These are phyloP conservation scores for Starmerella bombicola DNA, from an alignment of 805 yeast genomes.

Conservation along the genomic window DNA sequence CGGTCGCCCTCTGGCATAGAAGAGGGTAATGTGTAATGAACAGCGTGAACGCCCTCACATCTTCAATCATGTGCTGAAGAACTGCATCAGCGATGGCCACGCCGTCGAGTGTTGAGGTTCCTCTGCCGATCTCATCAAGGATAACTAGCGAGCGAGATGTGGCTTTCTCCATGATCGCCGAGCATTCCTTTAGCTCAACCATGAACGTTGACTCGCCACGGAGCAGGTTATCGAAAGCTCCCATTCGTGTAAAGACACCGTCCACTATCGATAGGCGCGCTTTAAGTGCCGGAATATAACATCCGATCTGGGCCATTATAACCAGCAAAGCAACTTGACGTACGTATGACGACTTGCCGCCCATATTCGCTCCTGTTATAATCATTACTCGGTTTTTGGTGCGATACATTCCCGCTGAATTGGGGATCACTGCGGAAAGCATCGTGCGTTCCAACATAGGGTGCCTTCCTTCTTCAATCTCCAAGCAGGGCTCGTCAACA, in stretches of 20 bases:
- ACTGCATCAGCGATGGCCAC: conserved; percentile 68
- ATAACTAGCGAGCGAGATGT: conserved; percentile 46
- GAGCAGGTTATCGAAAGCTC: conserved; percentile 68
- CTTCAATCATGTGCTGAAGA: conserved; percentile 42
- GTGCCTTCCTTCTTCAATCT: conserved; percentile 47
- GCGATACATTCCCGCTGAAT: conserved; percentile 42
- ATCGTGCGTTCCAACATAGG: conserved; percentile 49
- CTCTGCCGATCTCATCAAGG: conserved; percentile 68
- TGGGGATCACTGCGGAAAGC: conserved; percentile 44
- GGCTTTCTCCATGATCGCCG: conserved; percentile 41
- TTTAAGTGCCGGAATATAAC: conserved; percentile 54
- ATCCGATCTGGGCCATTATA: conserved; percentile 67
- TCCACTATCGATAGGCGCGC: conserved; percentile 59
- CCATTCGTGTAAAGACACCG: conserved; percentile 46
- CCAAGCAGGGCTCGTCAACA: conserved; percentile 35
- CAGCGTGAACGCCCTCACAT: conserved; percentile 42
- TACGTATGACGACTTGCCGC: conserved; percentile 71
- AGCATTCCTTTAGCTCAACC: conserved; percentile 61
- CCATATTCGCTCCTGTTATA: conserved; percentile 82
- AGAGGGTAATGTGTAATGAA: conserved; percentile 80
- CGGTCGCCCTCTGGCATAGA: conserved; percentile 40
- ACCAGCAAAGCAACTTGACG: conserved; percentile 59
- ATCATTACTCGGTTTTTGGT: conserved; percentile 43
- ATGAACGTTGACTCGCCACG: conserved; percentile 73
- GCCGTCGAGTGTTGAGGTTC: conserved; percentile 67